Evolutionary conservation across 2,329 filamentous ascomycete species (phyloP).

Genomic region (Nigrospora osmanthi): DNA sequence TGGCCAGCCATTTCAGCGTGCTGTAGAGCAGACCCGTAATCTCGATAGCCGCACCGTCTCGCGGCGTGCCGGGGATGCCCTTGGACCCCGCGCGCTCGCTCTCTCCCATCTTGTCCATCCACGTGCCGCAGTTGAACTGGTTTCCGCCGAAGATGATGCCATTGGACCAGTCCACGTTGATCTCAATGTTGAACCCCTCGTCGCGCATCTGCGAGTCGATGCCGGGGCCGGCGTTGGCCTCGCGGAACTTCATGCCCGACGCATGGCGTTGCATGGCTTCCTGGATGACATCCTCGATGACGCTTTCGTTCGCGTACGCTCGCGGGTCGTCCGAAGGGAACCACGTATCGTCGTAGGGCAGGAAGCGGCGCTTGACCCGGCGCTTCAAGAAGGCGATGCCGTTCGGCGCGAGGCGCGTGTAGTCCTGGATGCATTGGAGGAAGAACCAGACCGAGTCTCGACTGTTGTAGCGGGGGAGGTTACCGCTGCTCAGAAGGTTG

Average conservation of each 20-base stretch:
- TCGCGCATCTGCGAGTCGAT: slow-evolving; percentile 91
- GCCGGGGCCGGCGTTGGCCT: slow-evolving; percentile 83
- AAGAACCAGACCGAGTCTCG: slow-evolving; percentile 98
- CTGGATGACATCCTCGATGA: slow-evolving; percentile 83
- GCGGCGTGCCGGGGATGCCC: slow-evolving; percentile 89
- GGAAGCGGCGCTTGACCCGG: slow-evolving; percentile 74
- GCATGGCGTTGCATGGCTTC: slow-evolving; percentile 91
- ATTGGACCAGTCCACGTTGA: slow-evolving; percentile 83
- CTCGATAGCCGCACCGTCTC: slow-evolving; percentile 90
- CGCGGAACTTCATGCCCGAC: slow-evolving; percentile 80
- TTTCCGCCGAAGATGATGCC: slow-evolving; percentile 93
- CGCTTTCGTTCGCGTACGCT: slow-evolving; percentile 79
- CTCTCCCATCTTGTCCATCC: slow-evolving; percentile 99
- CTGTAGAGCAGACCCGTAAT: slow-evolving; percentile 93
- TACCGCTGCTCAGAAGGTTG: slow-evolving; percentile 82
- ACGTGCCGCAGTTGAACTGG: slow-evolving; percentile 91
- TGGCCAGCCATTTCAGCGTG: slow-evolving; percentile 70
- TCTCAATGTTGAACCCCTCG: slow-evolving; percentile 85
- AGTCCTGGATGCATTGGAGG: slow-evolving; percentile 92
- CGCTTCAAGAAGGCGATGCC: slow-evolving; percentile 67
- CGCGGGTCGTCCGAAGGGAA: slow-evolving; percentile 74
- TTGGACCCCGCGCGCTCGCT: slow-evolving; percentile 85
- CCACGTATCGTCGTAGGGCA: slow-evolving; percentile 94
- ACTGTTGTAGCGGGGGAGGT: slow-evolving; percentile 85
- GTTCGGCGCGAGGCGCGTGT: slow-evolving; percentile 71